These are phyloP conservation scores for Vigna trinervia DNA, from an alignment of 306 rosid species.

Conservation along the genomic window DNA sequence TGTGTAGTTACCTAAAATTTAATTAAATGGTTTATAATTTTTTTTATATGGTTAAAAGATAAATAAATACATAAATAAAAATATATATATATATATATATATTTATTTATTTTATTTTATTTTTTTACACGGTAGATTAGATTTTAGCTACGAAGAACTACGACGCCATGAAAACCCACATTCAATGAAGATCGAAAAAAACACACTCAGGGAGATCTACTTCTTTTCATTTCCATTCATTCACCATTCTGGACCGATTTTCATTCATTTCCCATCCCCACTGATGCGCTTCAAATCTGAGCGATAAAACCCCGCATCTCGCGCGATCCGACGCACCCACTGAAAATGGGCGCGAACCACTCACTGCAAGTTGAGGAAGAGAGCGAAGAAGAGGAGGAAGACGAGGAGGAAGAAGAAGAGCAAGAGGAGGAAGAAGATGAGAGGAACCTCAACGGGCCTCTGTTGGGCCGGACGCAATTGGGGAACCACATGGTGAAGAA, in stretches of 20 bases:
- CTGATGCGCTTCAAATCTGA: constrained; percentile 26
- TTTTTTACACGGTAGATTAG: no score
- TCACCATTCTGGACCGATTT: not conserved
- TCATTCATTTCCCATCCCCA: not conserved
- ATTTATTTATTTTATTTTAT: no score
- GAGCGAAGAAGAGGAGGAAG: constrained; percentile 66
- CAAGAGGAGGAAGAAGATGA: constrained; percentile 53
- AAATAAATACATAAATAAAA: no score
- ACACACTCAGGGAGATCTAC: constrained; percentile 9
- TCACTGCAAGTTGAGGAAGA: constrained; percentile 64
- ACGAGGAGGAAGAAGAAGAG: constrained; percentile 44
- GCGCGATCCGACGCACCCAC: constrained; percentile 22
- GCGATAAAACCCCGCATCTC: constrained; percentile 4
- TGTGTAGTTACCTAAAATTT: no score
- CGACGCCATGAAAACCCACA: not conserved
- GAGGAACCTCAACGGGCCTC: constrained; percentile 41
- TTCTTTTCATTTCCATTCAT: not conserved
- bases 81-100: no score
- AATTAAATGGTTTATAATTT: no score
- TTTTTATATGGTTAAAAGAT: no score
- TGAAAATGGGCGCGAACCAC: constrained; percentile 55
- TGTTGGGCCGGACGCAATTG: constrained; percentile 46
- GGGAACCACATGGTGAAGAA: constrained; percentile 67
- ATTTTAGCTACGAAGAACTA: not conserved
- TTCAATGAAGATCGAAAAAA: not conserved